Percentiles rank a stretch among this genome's conserved stretches.
Conservation (phyloP, 768 basidiomycete species). For the Leccinum subgranulosum region DNA sequence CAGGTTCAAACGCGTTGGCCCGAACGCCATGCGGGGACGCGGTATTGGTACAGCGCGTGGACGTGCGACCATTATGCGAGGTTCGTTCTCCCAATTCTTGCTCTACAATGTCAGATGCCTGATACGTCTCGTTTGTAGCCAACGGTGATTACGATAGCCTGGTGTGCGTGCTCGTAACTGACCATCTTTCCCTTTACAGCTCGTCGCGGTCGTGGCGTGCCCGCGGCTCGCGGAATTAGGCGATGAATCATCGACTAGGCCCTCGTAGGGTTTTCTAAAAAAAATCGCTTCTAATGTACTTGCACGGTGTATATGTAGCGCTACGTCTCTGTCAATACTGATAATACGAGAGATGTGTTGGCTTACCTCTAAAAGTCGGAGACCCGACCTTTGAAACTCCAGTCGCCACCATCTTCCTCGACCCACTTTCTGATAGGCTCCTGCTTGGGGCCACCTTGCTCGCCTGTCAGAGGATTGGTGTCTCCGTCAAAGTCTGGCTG, state of each 20-base stretch:
- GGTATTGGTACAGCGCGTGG: slow-evolving; percentile 99
- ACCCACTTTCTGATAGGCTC: slow-evolving; percentile 72
- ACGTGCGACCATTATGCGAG: slow-evolving; percentile 97
- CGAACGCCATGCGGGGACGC: slow-evolving; percentile 96
- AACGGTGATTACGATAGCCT: slow-evolving; percentile 54
- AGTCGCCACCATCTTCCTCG: slow-evolving; percentile 59
- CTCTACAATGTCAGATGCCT: slow-evolving; percentile 9
- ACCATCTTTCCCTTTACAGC: slow-evolving; percentile 41
- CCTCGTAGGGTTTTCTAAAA: not conserved
- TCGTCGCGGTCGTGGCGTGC: slow-evolving; percentile 83
- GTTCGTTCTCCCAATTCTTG: slow-evolving; percentile 44
- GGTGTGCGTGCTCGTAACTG: slow-evolving; percentile 7
- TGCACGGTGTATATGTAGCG: slow-evolving; percentile 15
- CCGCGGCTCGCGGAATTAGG: slow-evolving; percentile 74
- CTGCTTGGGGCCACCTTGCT: slow-evolving; percentile 81
- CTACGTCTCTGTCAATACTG: slow-evolving; percentile 5
- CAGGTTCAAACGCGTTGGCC: slow-evolving; percentile 99
- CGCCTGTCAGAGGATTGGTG: slow-evolving; percentile 77
- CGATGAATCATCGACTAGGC: slow-evolving; percentile 44
- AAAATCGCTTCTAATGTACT: slow-evolving; percentile 10
- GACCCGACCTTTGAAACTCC: slow-evolving; percentile 89
- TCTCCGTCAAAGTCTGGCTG: slow-evolving; percentile 77
- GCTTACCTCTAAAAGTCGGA: slow-evolving; percentile 66
- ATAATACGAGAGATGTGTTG: slow-evolving; percentile 2
- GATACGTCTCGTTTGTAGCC: slow-evolving; percentile 44